phyloP scores from a whole-genome alignment of 257 asterid species.

The Coffea eugenioides region DNA sequence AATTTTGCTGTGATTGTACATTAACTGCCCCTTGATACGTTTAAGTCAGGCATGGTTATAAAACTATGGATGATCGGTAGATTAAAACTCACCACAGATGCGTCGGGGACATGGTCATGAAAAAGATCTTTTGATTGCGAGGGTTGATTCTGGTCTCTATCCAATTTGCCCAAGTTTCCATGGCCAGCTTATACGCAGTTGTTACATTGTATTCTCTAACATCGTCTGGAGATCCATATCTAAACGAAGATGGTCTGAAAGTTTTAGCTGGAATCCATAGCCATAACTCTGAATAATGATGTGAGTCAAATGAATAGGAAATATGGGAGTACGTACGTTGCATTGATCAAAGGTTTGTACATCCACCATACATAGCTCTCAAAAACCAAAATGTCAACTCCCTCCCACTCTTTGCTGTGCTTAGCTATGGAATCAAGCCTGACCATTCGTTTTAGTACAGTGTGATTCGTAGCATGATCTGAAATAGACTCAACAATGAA shows the following conservation, averaged over 20 bases:
- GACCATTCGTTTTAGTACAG: conserved; percentile 63
- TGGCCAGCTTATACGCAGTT: conserved; percentile 69
- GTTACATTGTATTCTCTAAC: conserved; percentile 64
- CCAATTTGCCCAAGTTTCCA: conserved; percentile 88
- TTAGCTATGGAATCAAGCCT: conserved; percentile 72
- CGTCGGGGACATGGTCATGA: conserved; percentile 78
- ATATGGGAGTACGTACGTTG: conserved; percentile 44
- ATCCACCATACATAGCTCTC: conserved; percentile 99
- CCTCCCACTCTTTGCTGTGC: conserved; percentile 71
- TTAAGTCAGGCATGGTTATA: no score
- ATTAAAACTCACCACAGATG: conserved; percentile 64
- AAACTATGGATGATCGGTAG: not conserved
- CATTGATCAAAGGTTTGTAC: conserved; percentile 74
- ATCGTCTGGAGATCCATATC: conserved; percentile 57
- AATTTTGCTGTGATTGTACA: not conserved
- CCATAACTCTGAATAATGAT: not conserved
- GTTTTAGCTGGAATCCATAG: not conserved
- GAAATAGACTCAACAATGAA: conserved; percentile 81
- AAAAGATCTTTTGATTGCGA: conserved; percentile 58
- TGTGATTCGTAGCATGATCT: conserved; percentile 77
- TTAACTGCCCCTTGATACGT: no score
- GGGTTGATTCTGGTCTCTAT: conserved; percentile 53
- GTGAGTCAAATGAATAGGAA: not conserved
- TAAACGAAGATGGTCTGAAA: conserved; percentile 11
- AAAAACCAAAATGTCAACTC: conserved; percentile 67